These are phyloP conservation scores for Exidia glandulosa DNA, from an alignment of 768 basidiomycete genomes.

Conservation along the genomic window DNA sequence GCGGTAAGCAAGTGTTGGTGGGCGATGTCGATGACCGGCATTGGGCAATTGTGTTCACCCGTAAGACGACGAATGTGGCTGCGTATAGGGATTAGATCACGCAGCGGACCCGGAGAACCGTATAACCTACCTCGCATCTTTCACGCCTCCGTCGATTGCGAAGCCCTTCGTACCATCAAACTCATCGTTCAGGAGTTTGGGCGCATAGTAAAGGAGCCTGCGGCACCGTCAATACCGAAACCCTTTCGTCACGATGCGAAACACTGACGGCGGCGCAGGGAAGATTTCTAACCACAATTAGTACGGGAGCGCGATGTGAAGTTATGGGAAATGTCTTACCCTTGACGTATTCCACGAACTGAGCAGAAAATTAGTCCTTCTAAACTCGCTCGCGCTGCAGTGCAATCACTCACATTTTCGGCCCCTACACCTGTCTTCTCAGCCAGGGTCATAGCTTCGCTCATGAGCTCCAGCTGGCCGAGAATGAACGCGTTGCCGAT, in stretches of 20 bases:
- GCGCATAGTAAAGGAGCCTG: constrained; percentile 46
- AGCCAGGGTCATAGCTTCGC: constrained; percentile 71
- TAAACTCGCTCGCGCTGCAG: not conserved
- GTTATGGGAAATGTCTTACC: constrained; percentile 24
- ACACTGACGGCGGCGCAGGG: constrained; percentile 48
- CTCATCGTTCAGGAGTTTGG: constrained; percentile 58
- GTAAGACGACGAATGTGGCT: constrained; percentile 66
- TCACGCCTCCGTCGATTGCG: constrained; percentile 75
- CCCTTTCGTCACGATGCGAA: constrained; percentile 2
- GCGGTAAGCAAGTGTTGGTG: constrained; percentile 73
- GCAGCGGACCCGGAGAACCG: too few species aligned
- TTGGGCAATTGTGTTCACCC: constrained; percentile 51
- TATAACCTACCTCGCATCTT: constrained; percentile 73
- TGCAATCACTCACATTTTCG: constrained; percentile 35
- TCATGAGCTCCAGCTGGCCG: constrained; percentile 65
- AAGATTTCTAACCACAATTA: constrained; percentile 50
- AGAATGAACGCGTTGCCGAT: constrained; percentile 72
- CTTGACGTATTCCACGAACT: constrained; percentile 39
- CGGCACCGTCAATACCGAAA: not conserved
- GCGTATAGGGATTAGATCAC: too few species aligned
- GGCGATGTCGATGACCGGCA: constrained; percentile 62
- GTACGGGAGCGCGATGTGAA: constrained; percentile 10
- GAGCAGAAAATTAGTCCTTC: not conserved
- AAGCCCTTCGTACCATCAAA: constrained; percentile 73
- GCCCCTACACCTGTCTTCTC: constrained; percentile 75